Base-by-base conservation (phyloP, 192 early-diverging fungal genomes). In the Lobosporangium transversale region DNA sequence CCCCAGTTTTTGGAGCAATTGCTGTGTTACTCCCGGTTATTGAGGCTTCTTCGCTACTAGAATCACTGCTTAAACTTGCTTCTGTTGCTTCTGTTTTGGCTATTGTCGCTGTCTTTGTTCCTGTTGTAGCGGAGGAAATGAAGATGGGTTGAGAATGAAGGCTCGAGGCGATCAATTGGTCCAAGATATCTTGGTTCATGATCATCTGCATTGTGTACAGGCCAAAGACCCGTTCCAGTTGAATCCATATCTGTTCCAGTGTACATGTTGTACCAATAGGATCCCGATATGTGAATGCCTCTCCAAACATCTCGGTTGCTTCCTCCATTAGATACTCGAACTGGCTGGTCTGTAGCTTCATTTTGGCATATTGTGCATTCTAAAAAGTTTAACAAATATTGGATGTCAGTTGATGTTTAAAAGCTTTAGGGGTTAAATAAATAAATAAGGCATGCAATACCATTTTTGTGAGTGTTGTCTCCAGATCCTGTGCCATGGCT, bases 251-350 rank as follows among this genome's bases (percentile, higher is more conserved):
- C 44, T 67, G 67, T 36, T 79, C 69, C 18, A 79, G 59, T 9
- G 81, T 58, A 48, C 81, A 82, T 3, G 81, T 79, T 1, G 73
- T 48, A 26, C 70, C 70, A 10, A 82, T 23, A 15, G 81, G 63
- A 0, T 68, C 74, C 51, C 54, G 47, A 33, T 69, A 74, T 12
- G 58, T 63, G 62, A 76, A 76, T 30, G 66, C 58, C 29, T 75
- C 70, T 20, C 81, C 81, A 37, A 82, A 63, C 14, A 52, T 62
- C 54, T 79, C 70, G 9, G 58, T 68, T n/a, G 76, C 66, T 52
- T 82, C 81, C 29, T 75, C 69, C 56, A 79, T 73, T 27, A 82
- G 33, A 15, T 63, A 69, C 40, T 82, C 81, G 30, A 82, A 58
- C 29, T 79, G 75, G n/a, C 64, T 65, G 1, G 64, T 62, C 45